Conservation (phyloP, 257 asterid genomes). For the Asclepias syriaca region DNA sequence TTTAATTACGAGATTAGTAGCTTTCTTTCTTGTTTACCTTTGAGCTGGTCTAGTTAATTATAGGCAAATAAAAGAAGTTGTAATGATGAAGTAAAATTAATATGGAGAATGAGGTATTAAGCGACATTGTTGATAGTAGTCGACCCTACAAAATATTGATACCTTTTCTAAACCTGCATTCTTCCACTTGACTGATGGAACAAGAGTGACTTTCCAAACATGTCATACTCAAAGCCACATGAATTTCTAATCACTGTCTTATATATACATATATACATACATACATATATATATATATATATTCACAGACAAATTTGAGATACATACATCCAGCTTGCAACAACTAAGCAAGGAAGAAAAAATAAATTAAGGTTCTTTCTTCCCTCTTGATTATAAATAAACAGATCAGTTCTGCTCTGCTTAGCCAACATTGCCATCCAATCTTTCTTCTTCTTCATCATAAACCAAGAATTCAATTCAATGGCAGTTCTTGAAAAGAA, state of each 20-base stretch:
- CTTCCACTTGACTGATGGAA: slow-evolving; percentile 28
- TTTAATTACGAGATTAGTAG: no score
- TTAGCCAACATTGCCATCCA: slow-evolving; percentile 17
- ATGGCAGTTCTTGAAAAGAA: slow-evolving; percentile 32
- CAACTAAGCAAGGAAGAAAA: slow-evolving; percentile 48
- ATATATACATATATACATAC: no score
- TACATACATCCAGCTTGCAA: slow-evolving; percentile 62
- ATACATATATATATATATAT: no score
- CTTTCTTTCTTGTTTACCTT: no score
- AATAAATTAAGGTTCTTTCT: slow-evolving; percentile 5
- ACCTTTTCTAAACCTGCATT: slow-evolving; percentile 15
- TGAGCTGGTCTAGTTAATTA: no score
- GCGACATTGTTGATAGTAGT: not conserved
- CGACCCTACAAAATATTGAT: slow-evolving; percentile 3
- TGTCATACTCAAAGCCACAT: slow-evolving; percentile 43
- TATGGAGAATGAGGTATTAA: no score
- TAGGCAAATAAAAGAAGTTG: no score
- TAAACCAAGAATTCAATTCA: slow-evolving; percentile 7
- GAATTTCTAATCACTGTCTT: slow-evolving; percentile 33
- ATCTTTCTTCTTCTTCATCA: not conserved
- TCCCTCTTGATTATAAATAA: slow-evolving; percentile 16
- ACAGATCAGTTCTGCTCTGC: slow-evolving; percentile 13
- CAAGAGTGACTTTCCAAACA: slow-evolving; percentile 30
- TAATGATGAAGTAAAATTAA: no score
- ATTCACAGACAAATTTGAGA: slow-evolving; percentile 1